Evolutionary conservation across 1,139 yeast species (phyloP).

Genomic region (Lodderomyces oxycetoniae): DNA sequence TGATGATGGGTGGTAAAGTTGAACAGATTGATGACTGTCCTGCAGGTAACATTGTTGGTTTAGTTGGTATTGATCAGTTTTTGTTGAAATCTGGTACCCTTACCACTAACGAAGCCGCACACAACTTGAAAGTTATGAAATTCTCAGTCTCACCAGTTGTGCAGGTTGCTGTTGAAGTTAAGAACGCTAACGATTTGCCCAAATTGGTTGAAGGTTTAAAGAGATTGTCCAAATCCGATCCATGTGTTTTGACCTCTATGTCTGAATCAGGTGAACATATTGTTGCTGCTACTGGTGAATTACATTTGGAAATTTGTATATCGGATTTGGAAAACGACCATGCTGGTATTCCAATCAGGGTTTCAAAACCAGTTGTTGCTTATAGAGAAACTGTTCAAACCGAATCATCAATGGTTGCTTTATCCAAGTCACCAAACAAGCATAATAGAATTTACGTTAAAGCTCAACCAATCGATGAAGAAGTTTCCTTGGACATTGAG

Average conservation of each 20-base stretch:
- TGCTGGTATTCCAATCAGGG: conserved; percentile 98
- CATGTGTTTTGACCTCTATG: conserved; percentile 90
- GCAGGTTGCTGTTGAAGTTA: conserved; percentile 98
- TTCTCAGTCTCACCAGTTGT: conserved; percentile 99
- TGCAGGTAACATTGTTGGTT: conserved; percentile 99
- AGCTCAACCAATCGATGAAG: conserved; percentile 96
- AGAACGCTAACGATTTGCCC: conserved; percentile 99
- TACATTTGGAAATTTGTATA: conserved; percentile 98
- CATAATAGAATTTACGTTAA: conserved; percentile 99
- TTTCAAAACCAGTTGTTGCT: conserved; percentile 96
- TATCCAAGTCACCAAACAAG: conserved; percentile 99
- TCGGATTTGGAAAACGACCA: conserved; percentile 96
- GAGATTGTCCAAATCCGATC: conserved; percentile 99
- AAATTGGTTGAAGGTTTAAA: conserved; percentile 99
- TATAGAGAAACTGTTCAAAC: conserved; percentile 98
- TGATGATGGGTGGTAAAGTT: conserved; percentile 99
- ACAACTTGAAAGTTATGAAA: conserved; percentile 99
- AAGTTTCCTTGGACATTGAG: conserved; percentile 90
- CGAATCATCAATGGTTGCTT: conserved; percentile 92
- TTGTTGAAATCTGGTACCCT: conserved; percentile 98
- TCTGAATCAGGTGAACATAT: conserved; percentile 98
- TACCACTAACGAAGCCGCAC: conserved; percentile 94
- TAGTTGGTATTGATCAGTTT: conserved; percentile 99
- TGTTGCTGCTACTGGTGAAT: conserved; percentile 99
- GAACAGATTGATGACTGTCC: conserved; percentile 99